Evolutionary conservation across 78 protist genomes (phyloP).

Genomic region (Dictyostelium brefeldianum): DNA sequence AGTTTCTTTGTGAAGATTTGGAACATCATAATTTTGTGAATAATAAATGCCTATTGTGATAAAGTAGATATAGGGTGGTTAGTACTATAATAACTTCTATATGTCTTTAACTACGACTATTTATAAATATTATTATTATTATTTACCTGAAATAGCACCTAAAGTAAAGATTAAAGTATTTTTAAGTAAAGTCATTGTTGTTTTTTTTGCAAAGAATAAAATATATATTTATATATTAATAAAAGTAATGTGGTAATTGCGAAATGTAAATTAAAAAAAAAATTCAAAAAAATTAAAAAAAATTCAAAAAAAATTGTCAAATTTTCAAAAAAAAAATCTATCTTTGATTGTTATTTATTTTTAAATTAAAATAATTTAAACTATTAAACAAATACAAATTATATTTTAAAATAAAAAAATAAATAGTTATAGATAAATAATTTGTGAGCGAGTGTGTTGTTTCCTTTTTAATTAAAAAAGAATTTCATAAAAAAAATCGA

Average conservation of each 20-base stretch:
- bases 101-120: no score
- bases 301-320: not conserved
- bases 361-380: no score
- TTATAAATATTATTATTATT: not conserved
- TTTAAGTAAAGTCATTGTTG: constrained; percentile 22
- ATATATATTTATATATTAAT: no score
- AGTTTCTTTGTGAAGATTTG: constrained; percentile 7
- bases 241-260: not conserved
- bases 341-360: no score
- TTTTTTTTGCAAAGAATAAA: no score
- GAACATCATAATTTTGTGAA: constrained; percentile 42
- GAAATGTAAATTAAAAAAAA: not conserved
- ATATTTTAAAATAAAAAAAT: not conserved
- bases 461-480: no score
- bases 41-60: constrained; percentile 7
- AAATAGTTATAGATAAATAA: not conserved
- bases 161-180: not conserved
- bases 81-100: not conserved
- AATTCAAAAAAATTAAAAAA: not conserved
- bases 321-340: not conserved
- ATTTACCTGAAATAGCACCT: constrained; percentile 32
- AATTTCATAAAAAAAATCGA: no score
- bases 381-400: no score
- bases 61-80: not conserved
- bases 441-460: no score